phyloP scores from a whole-genome alignment of 108 stramenopile species.

The Cyclostephanos invisitatus region DNA sequence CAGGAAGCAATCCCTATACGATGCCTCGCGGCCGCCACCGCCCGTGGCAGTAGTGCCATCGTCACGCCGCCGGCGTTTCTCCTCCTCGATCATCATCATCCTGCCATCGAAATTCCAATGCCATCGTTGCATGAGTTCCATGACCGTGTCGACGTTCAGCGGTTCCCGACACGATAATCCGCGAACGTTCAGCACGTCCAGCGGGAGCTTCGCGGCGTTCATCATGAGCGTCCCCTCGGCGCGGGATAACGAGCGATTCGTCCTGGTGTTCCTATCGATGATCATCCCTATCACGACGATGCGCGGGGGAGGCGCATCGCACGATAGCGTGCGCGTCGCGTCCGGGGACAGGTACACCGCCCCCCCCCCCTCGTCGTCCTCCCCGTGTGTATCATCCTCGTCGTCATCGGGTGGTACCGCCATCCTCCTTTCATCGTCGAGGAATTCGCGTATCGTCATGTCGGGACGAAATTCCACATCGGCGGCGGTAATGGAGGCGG shows the following conservation, averaged over 20 bases:
- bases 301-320: constrained; percentile 48
- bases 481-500: constrained; percentile 14
- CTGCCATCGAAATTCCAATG: constrained; percentile 59
- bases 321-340: constrained; percentile 55
- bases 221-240: constrained; percentile 51
- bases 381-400: constrained; percentile 1
- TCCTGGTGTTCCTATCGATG: constrained; percentile 76
- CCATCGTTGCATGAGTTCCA: constrained; percentile 83
- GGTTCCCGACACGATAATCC: constrained; percentile 60
- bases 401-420: too few relatives aligned
- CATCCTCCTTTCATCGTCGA: too few relatives aligned
- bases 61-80: neutral
- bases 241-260: constrained; percentile 59
- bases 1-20: constrained; percentile 52
- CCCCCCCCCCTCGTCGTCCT: too few relatives aligned
- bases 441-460: constrained; percentile 27
- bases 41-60: neutral
- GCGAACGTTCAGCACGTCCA: constrained; percentile 54
- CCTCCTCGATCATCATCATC: too few relatives aligned
- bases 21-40: constrained; percentile 3
- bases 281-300: constrained; percentile 74
- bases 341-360: constrained; percentile 81
- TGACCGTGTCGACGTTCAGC: constrained; percentile 77
- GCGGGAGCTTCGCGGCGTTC: constrained; percentile 45
- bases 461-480: constrained; percentile 24